Conservation (phyloP, 2,329 filamentous ascomycete genomes). For the Pseudomassariella vexata region DNA sequence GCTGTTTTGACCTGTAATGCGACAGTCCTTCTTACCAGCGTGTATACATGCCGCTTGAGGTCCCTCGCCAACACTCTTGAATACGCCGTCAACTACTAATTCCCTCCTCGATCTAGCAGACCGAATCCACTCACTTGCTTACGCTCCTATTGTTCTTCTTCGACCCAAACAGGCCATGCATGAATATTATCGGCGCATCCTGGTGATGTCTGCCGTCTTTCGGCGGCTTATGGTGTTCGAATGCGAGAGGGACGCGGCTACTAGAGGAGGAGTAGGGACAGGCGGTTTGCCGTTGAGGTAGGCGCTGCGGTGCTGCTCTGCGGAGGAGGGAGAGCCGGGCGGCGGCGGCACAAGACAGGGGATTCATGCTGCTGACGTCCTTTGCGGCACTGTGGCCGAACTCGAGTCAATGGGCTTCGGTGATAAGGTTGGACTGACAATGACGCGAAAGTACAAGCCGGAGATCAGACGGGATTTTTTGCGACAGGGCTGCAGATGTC, state of each 20-base stretch:
- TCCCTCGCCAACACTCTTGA: slow-evolving; percentile 65
- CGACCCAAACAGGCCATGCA: slow-evolving; percentile 91
- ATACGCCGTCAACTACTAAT: background rate
- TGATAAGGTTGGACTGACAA: too few species aligned
- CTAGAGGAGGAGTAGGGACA: slow-evolving; percentile 3
- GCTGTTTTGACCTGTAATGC: too few species aligned
- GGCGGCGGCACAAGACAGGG: too few species aligned
- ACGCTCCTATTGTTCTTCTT: slow-evolving; percentile 94
- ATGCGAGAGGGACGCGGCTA: slow-evolving; percentile 42
- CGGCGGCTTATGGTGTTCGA: slow-evolving; percentile 59
- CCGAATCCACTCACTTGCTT: slow-evolving; percentile 68
- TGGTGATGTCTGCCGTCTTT: slow-evolving; percentile 32
- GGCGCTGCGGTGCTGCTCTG: too few species aligned
- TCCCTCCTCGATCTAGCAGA: background rate
- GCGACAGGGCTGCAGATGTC: too few species aligned
- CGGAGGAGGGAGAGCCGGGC: too few species aligned
- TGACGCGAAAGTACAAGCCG: too few species aligned
- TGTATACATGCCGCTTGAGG: slow-evolving; percentile 74
- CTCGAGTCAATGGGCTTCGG: too few species aligned
- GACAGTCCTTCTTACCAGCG: too few species aligned
- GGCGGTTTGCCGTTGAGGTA: background rate
- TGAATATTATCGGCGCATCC: slow-evolving; percentile 67
- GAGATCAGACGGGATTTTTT: too few species aligned
- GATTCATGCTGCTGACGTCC: too few species aligned
- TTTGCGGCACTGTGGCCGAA: too few species aligned